Evolutionary conservation across 2,329 filamentous ascomycete genomes (phyloP).

Genomic region (Fusarium albidum): DNA sequence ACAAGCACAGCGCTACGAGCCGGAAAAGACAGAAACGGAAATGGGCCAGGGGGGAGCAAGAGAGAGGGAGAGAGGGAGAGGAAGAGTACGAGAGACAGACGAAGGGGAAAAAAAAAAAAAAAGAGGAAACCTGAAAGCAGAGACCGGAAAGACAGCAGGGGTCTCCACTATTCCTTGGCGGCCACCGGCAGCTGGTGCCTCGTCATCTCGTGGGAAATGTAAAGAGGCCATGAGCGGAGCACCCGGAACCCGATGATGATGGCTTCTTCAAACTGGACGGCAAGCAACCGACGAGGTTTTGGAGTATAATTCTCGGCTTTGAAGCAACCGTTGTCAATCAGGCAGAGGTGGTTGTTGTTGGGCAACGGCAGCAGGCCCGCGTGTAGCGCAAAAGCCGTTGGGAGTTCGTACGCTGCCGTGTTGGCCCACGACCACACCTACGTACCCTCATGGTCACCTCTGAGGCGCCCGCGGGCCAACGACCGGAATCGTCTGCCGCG

Average conservation of each 20-base stretch:
- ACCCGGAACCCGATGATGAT: conserved; percentile 12
- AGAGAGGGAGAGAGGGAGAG: conserved; percentile 23
- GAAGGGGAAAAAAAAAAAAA: too few species aligned
- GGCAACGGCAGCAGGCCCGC: conserved; percentile 24
- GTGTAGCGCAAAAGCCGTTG: conserved; percentile 29
- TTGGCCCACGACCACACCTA: conserved; percentile 8
- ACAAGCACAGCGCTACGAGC: neutral
- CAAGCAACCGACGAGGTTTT: neutral
- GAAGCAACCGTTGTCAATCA: conserved; percentile 9
- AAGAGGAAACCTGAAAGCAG: neutral
- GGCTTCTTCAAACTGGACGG: conserved; percentile 11
- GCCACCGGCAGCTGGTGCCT: conserved; percentile 22
- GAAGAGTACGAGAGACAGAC: neutral
- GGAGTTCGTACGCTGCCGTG: conserved; percentile 12
- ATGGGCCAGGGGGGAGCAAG: conserved; percentile 15
- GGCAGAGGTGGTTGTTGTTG: conserved; percentile 13
- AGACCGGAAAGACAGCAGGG: conserved; percentile 15
- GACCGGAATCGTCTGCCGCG: conserved; percentile 17
- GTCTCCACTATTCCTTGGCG: conserved; percentile 28
- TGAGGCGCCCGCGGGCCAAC: conserved; percentile 14
- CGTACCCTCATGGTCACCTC: conserved; percentile 3
- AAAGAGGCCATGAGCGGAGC: conserved; percentile 16
- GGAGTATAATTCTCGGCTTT: neutral
- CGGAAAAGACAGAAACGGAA: conserved; percentile 18
- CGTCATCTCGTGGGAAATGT: conserved; percentile 14